Evolutionary conservation across 306 rosid genomes (phyloP).

Genomic region (Mimosa pudica): DNA sequence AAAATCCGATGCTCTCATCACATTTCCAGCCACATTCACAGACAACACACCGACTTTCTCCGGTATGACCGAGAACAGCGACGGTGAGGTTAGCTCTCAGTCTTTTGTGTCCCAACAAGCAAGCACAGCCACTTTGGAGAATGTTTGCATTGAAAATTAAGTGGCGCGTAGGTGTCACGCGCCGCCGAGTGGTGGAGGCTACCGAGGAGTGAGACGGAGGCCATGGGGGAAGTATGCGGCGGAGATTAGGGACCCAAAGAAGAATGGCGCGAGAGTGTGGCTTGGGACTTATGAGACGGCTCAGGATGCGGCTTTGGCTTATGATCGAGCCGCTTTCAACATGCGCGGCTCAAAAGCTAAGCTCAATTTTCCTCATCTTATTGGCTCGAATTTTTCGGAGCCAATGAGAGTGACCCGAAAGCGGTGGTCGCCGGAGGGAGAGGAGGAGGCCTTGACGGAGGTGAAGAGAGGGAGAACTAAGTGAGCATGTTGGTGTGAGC

Average conservation of each 20-base stretch:
- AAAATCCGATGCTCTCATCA: background rate
- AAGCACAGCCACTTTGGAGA: background rate
- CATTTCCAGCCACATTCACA: background rate
- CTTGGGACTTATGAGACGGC: constrained; percentile 62
- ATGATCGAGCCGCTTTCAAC: constrained; percentile 60
- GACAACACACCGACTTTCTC: background rate
- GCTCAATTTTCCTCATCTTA: constrained; percentile 61
- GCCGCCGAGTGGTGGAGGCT: constrained; percentile 14
- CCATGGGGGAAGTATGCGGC: constrained; percentile 69
- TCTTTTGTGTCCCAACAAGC: background rate
- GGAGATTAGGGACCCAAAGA: constrained; percentile 56
- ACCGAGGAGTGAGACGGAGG: constrained; percentile 57
- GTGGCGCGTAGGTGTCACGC: background rate
- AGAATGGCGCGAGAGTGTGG: constrained; percentile 55
- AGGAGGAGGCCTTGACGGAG: background rate
- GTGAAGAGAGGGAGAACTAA: background rate
- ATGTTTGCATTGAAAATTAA: background rate
- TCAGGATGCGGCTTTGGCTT: constrained; percentile 61
- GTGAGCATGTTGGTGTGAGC: background rate
- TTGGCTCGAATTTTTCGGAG: constrained; percentile 8
- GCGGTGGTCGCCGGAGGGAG: constrained; percentile 13
- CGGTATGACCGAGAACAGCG: background rate
- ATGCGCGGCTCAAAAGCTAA: constrained; percentile 62
- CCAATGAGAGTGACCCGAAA: background rate
- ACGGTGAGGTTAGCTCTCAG: background rate